phyloP scores from a whole-genome alignment of 352 stramenopile species.

The Pythium phragmiticola region DNA sequence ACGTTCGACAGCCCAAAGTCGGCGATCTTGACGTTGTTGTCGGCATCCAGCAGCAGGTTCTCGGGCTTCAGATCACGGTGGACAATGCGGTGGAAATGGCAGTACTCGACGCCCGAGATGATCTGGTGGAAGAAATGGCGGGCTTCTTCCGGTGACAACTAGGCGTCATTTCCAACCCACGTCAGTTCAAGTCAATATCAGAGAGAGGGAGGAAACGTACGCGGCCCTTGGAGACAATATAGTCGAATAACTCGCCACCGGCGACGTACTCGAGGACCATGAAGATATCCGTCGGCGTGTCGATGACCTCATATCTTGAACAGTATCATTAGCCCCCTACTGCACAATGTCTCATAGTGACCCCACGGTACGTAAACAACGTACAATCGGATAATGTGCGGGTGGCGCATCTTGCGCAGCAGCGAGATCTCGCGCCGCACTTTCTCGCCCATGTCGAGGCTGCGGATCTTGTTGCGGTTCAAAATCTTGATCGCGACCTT shows the following conservation, averaged over 20 bases:
- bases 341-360: too few species aligned
- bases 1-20: constrained; percentile 99
- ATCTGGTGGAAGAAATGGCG: constrained; percentile 99
- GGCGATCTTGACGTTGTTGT: constrained; percentile 99
- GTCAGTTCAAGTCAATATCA: not conserved
- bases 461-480: constrained; percentile 98
- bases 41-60: constrained; percentile 96
- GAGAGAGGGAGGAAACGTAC: constrained; percentile 32
- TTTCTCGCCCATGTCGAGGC: constrained; percentile 99
- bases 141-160: constrained; percentile 95
- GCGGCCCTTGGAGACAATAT: constrained; percentile 97
- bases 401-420: constrained; percentile 97
- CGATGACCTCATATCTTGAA: constrained; percentile 95
- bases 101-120: constrained; percentile 99
- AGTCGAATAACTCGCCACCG: constrained; percentile 97
- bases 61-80: constrained; percentile 98
- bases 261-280: constrained; percentile 94
- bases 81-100: constrained; percentile 99
- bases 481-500: constrained; percentile 99
- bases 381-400: constrained; percentile 99
- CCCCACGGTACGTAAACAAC: constrained; percentile 67
- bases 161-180: not conserved
- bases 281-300: constrained; percentile 98
- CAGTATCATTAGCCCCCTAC: too few species aligned
- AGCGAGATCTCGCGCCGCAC: constrained; percentile 99